Evolutionary conservation across 1,139 yeast genomes (phyloP), one percentile per base, ranked within the genome.

Genomic region (Hyphopichia pseudoburtonii): DNA sequence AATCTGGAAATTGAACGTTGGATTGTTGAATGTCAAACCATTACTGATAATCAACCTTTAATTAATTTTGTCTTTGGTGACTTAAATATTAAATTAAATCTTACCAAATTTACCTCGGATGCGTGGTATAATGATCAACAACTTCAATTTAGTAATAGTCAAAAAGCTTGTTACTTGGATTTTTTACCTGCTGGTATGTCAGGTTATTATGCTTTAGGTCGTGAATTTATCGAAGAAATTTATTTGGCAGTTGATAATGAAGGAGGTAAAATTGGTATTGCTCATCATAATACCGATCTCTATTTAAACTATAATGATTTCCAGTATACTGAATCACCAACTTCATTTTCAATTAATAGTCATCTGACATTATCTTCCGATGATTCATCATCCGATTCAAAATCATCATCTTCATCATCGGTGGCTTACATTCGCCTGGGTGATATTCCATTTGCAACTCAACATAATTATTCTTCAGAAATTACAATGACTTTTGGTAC

Each of bases 171-270:
- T 53, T 67, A 60, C 28, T 62, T 86, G 35, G 69, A 73, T 12
- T 60, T 86, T 34, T 56, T 70, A 24, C 85, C 89, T 1, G 70
- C 76, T 32, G 60, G 68, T 4, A 43, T 47, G 12, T 46, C 64
- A 3, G 89, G 90, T 1, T 82, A 66, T 52, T 69, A 75, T 16
- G 52, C 79, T 1, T 59, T 87, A 28, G 95, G 95, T 1, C 60
- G 78, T 8, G 70, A 86, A 1, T 79, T 86, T 46, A 48, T 86
- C 38, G 65, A 69, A 37, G 66, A 71, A 34, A 62, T 76, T 18
- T 86, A 80, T 54, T 46, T 84, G 33, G 92, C 83, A 0, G 80
- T 85, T 32, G 94, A 86, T 56, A 72, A 78, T 44, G 87, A 75
- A 17, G 79, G 79, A 18, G 57, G 64, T 25, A 64, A 64, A 23